Percentiles rank a stretch among this genome's conserved stretches.
Conservation (phyloP, 306 rosid genomes). For the Mimosa bimucronata region DNA sequence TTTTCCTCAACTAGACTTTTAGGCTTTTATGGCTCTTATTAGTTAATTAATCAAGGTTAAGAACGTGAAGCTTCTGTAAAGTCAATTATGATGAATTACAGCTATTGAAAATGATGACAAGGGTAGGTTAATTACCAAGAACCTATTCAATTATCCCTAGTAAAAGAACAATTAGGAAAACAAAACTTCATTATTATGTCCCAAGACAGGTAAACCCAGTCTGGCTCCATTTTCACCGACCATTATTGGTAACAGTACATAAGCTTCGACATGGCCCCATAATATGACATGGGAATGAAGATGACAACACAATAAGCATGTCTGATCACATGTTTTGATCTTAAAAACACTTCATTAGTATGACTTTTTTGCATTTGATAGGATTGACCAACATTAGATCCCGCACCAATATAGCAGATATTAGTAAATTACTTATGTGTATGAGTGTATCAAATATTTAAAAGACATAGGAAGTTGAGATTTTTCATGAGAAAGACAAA, state of each 20-base stretch:
- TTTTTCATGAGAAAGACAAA: no score
- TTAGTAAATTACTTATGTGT: no score
- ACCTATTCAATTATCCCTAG: not conserved
- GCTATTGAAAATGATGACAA: not conserved
- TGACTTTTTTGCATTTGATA: not conserved
- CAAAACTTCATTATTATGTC: not conserved
- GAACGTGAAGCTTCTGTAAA: not conserved
- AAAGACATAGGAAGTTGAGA: no score
- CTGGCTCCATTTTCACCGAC: not conserved
- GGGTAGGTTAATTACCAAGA: not conserved
- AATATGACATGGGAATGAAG: not conserved
- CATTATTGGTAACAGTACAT: not conserved
- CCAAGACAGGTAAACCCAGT: not conserved
- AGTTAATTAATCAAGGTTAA: not conserved
- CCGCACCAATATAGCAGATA: not conserved
- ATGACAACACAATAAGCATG: not conserved
- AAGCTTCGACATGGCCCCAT: not conserved
- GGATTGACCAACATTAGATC: not conserved
- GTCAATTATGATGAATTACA: not conserved
- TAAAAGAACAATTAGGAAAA: not conserved
- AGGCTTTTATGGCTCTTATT: not conserved
- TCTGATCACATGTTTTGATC: not conserved
- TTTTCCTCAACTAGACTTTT: not conserved
- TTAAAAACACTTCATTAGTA: not conserved
- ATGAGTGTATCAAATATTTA: no score